Evolutionary conservation across 305 asterid genomes (phyloP), one percentile per base, ranked within the genome.

Genomic region (Plantago lanceolata): DNA sequence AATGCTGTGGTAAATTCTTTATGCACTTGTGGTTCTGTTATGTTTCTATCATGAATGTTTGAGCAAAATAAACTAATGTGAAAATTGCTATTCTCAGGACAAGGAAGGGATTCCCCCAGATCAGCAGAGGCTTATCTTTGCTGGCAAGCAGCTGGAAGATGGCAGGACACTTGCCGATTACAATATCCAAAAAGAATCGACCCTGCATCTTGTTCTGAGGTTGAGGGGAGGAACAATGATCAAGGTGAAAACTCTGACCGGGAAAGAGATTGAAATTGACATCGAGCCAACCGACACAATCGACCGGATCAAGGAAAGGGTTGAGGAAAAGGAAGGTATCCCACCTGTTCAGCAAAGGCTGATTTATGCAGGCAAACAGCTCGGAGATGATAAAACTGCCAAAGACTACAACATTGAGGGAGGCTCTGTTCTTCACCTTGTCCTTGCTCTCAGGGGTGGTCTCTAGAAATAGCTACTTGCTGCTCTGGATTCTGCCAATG

Each of bases 201-300:
- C 94, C 1, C 94, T 88, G 64, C 89, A 88, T 72, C 88, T 86
- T 53, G 85, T 82, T 67, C 70, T 86, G 76, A 82, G 95, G 74
- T 95, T 89, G 31, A 82, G 93, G 64, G 96, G 95, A 63, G 95
- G 95, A 69, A 89, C 95, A n/a, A 88, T 86, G 96, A 89, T 89
- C 78, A 88, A 88, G 79, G 96, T 88, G 43, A 86, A 88, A 67
- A 88, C 95, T 72, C 95, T 88, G 67, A 81, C 93, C 20, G 95
- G 96, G 17, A 86, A 89, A 71, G 95, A 89, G 72, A 89, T 84
- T 53, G 94, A 88, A 67, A 88, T 84, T 13, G 96, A 89, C 61
- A 86, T 89, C 11, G 93, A 89, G 79, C 96, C 88, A 21, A 82
- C 78, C 9, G 96, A 86, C 57, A 89, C 96, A 59, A 86, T 89